Conservation (phyloP, 371 early-diverging fungal genomes). For the Choanephora cucurbitarum region DNA sequence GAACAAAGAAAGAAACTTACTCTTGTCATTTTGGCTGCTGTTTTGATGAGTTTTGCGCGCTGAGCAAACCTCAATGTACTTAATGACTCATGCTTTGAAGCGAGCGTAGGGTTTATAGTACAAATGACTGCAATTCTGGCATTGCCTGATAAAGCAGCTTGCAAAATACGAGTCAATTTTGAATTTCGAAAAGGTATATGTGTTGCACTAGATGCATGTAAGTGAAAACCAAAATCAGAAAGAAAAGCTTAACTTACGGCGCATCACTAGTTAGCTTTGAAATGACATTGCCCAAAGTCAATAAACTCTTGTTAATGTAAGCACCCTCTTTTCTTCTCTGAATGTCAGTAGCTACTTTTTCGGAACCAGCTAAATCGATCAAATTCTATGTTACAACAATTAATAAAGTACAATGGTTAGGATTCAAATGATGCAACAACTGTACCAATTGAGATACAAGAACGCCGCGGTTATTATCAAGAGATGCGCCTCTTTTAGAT, state of each 20-base stretch:
- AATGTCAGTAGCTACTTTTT: conserved; percentile 77
- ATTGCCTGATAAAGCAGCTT: conserved; percentile 81
- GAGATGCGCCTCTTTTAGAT: conserved; percentile 20
- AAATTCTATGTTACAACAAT: conserved; percentile 59
- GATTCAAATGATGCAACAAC: not conserved
- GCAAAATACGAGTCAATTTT: conserved; percentile 91
- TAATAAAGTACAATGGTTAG: not conserved
- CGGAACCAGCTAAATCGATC: conserved; percentile 98
- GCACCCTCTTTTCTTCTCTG: conserved; percentile 91
- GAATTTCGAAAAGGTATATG: conserved; percentile 94
- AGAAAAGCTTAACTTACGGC: not conserved
- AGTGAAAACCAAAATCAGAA: not conserved
- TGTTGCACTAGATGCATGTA: conserved; percentile 6
- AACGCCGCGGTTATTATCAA: conserved; percentile 37
- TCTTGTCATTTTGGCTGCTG: conserved; percentile 39
- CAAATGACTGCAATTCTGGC: conserved; percentile 85
- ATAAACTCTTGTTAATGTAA: conserved; percentile 88
- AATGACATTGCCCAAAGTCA: conserved; percentile 91
- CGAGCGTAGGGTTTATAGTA: conserved; percentile 72
- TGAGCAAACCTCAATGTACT: conserved; percentile 91
- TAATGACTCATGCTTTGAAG: conserved; percentile 75
- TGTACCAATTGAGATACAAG: conserved; percentile 69
- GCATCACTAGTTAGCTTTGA: conserved; percentile 57
- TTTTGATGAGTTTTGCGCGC: conserved; percentile 74
- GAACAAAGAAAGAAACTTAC: conserved; percentile 9